Evolutionary conservation across 306 rosid genomes (phyloP).

Genomic region (Macrotyloma uniflorum): DNA sequence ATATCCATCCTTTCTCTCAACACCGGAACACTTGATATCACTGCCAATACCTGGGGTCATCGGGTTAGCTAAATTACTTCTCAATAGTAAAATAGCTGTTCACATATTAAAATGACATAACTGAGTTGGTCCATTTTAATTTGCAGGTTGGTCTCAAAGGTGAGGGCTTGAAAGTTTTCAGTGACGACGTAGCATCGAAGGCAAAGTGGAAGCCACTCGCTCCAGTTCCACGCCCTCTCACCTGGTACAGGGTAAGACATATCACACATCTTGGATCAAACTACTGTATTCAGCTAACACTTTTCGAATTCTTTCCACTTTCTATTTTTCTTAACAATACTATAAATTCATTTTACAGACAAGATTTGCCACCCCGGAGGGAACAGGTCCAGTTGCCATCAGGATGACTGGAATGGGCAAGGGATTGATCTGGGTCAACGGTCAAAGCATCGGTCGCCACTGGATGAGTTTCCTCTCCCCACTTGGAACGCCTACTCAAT

Average conservation of each 20-base stretch:
- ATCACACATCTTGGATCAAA: not conserved
- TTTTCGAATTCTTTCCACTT: too few species aligned
- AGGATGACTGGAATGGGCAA: constrained; percentile 81
- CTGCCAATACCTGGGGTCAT: constrained; percentile 69
- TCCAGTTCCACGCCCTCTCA: constrained; percentile 41
- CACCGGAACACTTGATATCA: constrained; percentile 60
- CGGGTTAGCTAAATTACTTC: constrained; percentile 39
- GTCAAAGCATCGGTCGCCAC: constrained; percentile 73
- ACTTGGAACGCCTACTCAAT: constrained; percentile 58
- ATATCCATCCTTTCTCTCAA: constrained; percentile 64
- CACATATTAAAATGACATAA: not conserved
- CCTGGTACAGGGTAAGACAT: constrained; percentile 78
- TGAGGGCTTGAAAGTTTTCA: constrained; percentile 47
- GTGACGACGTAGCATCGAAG: constrained; percentile 51
- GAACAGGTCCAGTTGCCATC: constrained; percentile 70
- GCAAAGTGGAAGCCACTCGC: constrained; percentile 47
- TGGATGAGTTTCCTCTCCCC: constrained; percentile 79
- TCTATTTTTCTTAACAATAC: not conserved
- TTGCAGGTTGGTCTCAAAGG: constrained; percentile 68
- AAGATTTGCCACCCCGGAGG: constrained; percentile 69
- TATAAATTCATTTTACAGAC: constrained; percentile 45
- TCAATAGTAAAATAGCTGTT: not conserved
- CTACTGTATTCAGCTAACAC: too few species aligned
- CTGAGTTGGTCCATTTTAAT: not conserved
- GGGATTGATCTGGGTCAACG: constrained; percentile 88